These are phyloP conservation scores for Ustilago vetiveriae DNA, from an alignment of 1,284 basidiomycete species.

Conservation along the genomic window DNA sequence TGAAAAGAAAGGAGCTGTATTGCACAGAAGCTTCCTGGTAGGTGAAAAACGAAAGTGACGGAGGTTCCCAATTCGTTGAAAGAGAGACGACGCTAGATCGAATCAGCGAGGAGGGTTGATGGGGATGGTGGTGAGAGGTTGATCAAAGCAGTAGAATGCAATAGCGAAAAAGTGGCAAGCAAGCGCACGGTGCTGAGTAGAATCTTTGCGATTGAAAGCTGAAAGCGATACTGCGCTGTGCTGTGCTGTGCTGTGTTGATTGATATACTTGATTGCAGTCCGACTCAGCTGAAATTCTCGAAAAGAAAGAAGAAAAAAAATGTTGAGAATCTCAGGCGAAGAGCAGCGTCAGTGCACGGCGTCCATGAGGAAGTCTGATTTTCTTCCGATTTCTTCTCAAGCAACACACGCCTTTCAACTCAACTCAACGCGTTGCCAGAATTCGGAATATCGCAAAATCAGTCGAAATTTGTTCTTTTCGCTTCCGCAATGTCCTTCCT, in stretches of 20 bases:
- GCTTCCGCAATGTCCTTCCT: conserved; percentile 39
- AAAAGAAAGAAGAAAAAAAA: background rate
- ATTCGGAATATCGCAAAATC: background rate
- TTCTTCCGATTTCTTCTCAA: conserved; percentile 46
- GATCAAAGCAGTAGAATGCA: too few relatives aligned
- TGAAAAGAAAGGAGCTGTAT: conserved; percentile 6
- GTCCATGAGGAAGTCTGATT: too few relatives aligned
- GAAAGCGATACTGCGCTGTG: too few relatives aligned
- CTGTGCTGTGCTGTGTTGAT: background rate
- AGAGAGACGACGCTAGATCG: too few relatives aligned
- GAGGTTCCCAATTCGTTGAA: too few relatives aligned
- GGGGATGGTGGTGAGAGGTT: background rate
- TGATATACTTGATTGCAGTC: too few relatives aligned
- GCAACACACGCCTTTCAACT: conserved; percentile 8
- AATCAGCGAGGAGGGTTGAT: too few relatives aligned
- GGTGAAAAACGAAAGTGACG: background rate
- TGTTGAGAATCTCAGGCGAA: too few relatives aligned
- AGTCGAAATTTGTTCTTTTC: conserved; percentile 34
- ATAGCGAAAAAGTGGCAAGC: too few relatives aligned
- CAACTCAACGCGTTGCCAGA: background rate
- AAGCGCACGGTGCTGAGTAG: too few relatives aligned
- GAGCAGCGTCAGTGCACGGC: background rate
- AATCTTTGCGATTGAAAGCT: too few relatives aligned
- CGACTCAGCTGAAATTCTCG: conserved; percentile 1
- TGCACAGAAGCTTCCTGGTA: conserved; percentile 6